phyloP scores from a whole-genome alignment of 2,329 filamentous ascomycete genomes.

The Fusarium veterinarium region DNA sequence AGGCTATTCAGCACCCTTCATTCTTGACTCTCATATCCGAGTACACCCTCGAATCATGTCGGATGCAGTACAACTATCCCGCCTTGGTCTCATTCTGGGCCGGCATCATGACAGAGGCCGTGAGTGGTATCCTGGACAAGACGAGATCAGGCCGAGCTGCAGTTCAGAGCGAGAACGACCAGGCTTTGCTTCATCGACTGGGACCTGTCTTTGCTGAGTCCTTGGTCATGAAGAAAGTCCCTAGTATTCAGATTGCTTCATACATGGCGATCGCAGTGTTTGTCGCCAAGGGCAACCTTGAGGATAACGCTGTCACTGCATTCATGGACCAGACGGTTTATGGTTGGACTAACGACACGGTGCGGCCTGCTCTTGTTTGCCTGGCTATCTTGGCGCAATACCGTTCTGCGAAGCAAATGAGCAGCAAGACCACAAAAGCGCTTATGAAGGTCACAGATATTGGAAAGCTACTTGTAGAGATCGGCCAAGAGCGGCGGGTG shows the following conservation, averaged over 20 bases:
- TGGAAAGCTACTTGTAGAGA: slow-evolving; percentile 67
- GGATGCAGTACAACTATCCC: slow-evolving; percentile 78
- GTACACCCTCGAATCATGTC: slow-evolving; percentile 81
- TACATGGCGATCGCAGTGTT: slow-evolving; percentile 93
- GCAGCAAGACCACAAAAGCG: slow-evolving; percentile 75
- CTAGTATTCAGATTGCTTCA: slow-evolving; percentile 84
- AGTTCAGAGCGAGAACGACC: slow-evolving; percentile 83
- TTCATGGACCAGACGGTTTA: slow-evolving; percentile 89
- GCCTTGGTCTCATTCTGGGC: slow-evolving; percentile 91
- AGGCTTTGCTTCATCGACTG: slow-evolving; percentile 77
- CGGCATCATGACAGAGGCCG: slow-evolving; percentile 84
- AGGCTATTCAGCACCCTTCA: slow-evolving; percentile 79
- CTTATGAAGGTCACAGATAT: slow-evolving; percentile 73
- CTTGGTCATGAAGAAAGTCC: slow-evolving; percentile 77
- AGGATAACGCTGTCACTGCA: slow-evolving; percentile 82
- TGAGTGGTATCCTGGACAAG: slow-evolving; percentile 83
- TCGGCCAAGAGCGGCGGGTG: slow-evolving; percentile 73
- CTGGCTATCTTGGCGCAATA: slow-evolving; percentile 85
- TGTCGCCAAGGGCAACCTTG: slow-evolving; percentile 82
- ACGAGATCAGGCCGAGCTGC: slow-evolving; percentile 79
- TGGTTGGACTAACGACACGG: slow-evolving; percentile 80
- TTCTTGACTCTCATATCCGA: slow-evolving; percentile 83
- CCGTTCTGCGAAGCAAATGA: slow-evolving; percentile 75
- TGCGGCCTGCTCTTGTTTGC: slow-evolving; percentile 80
- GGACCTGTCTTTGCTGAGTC: slow-evolving; percentile 80